phyloP scores from a whole-genome alignment of 768 basidiomycete species.

The Boletus tomentosulus region DNA sequence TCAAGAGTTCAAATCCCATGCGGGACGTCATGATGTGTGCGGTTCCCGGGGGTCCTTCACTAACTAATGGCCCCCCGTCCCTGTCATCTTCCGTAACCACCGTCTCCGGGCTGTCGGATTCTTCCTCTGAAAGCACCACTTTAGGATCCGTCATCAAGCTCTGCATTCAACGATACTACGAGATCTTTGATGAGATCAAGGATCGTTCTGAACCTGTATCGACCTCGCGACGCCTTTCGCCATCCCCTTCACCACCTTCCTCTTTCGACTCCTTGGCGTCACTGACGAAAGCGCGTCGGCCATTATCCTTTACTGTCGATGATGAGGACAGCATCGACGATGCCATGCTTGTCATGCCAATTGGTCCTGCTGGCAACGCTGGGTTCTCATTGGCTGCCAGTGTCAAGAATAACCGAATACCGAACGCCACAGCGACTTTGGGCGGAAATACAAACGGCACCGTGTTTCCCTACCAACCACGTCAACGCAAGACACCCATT shows the following conservation, averaged over 20 bases:
- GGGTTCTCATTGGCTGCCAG: constrained; percentile 6
- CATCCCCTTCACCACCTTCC: constrained; percentile 28
- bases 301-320: constrained; percentile 34
- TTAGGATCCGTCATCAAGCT: constrained; percentile 68
- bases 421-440: constrained; percentile 25
- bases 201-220: constrained; percentile 64
- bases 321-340: constrained; percentile 77
- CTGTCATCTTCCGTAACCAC: constrained; percentile 16
- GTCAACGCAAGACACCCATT: constrained; percentile 36
- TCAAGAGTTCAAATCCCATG: constrained; percentile 62
- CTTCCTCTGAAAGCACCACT: constrained; percentile 48
- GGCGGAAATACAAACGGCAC: constrained; percentile 9
- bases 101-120: constrained; percentile 22
- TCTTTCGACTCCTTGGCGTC: constrained; percentile 20
- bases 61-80: constrained; percentile 28
- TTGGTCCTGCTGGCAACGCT: constrained; percentile 40
- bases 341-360: constrained; percentile 68
- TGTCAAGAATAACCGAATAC: constrained; percentile 9
- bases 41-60: constrained; percentile 47
- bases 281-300: constrained; percentile 20
- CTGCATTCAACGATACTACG: constrained; percentile 80
- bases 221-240: constrained; percentile 20
- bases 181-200: constrained; percentile 77
- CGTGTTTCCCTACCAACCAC: constrained; percentile 34
- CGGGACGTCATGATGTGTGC: constrained; percentile 73